Evolutionary conservation across 1,284 basidiomycete genomes (phyloP).

Genomic region (Cryptococcus sp.): DNA sequence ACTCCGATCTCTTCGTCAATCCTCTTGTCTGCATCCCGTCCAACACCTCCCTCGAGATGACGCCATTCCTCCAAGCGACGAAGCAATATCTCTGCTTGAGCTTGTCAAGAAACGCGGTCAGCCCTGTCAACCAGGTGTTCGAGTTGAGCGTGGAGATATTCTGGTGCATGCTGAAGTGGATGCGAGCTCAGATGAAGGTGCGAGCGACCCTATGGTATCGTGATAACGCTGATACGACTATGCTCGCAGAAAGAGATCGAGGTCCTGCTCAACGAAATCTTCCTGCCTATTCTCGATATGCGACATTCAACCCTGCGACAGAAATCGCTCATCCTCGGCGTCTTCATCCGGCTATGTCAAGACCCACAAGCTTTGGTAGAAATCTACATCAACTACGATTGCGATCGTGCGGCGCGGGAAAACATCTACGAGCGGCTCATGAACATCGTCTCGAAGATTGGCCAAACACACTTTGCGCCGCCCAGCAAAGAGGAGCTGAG

Average conservation of each 20-base stretch:
- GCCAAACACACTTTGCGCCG: conserved; percentile 67
- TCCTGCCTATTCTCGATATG: conserved; percentile 98
- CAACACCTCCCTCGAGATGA: conserved; percentile 78
- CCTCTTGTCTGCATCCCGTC: conserved; percentile 84
- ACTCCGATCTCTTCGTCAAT: conserved; percentile 85
- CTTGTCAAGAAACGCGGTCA: conserved; percentile 92
- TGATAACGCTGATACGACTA: neutral
- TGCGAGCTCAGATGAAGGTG: conserved; percentile 94
- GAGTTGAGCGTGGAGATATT: conserved; percentile 98
- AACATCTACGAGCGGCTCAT: conserved; percentile 96
- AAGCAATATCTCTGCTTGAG: conserved; percentile 94
- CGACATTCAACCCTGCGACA: conserved; percentile 92
- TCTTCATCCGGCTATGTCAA: conserved; percentile 82
- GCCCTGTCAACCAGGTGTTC: conserved; percentile 93
- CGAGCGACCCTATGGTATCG: conserved; percentile 5
- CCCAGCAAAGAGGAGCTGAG: conserved; percentile 53
- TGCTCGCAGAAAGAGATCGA: conserved; percentile 91
- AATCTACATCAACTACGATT: conserved; percentile 97
- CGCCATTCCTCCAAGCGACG: conserved; percentile 84
- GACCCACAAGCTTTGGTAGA: conserved; percentile 96
- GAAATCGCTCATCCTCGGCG: conserved; percentile 84
- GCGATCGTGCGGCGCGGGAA: conserved; percentile 85
- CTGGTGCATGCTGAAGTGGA: conserved; percentile 89
- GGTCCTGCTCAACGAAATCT: conserved; percentile 96
- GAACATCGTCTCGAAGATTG: conserved; percentile 90